phyloP scores from a whole-genome alignment of 2,329 filamentous ascomycete genomes.

The Bipolaris oryzae region DNA sequence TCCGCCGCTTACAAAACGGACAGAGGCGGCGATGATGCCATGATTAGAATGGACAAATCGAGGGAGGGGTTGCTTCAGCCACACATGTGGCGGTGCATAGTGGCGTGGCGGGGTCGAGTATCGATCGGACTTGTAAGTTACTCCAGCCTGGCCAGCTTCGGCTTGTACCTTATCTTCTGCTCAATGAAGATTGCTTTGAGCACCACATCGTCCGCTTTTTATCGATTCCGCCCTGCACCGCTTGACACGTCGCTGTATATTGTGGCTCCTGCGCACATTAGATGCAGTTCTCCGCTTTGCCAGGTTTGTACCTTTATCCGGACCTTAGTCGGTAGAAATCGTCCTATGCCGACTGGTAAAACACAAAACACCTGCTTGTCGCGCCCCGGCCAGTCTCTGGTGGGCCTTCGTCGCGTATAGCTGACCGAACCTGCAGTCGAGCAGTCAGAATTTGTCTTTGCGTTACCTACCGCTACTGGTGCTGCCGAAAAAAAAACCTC shows the following conservation, averaged over 20 bases:
- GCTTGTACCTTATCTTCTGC: neutral
- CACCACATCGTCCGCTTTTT: neutral
- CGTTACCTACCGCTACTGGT: neutral
- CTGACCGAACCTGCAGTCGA: neutral
- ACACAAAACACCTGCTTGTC: neutral
- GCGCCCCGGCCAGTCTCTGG: neutral
- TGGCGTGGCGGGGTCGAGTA: slow-evolving; percentile 21
- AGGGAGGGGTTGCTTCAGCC: slow-evolving; percentile 21
- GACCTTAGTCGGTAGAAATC: neutral
- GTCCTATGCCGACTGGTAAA: neutral
- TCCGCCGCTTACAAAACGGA: slow-evolving; percentile 13
- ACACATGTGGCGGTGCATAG: slow-evolving; percentile 25
- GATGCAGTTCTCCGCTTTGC: slow-evolving; percentile 1
- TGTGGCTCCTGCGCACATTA: neutral
- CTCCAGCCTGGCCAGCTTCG: neutral
- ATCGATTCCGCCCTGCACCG: neutral
- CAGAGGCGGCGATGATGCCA: slow-evolving; percentile 30
- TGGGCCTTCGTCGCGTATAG: neutral
- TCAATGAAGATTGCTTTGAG: neutral
- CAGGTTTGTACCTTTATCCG: slow-evolving; percentile 13
- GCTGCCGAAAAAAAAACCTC: neutral
- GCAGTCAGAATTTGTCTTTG: neutral
- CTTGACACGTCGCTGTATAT: neutral
- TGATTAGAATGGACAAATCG: slow-evolving; percentile 31
- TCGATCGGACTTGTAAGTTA: neutral